phyloP scores from a whole-genome alignment of 2,329 filamentous ascomycete species.

The Epichloe coenophiala region DNA sequence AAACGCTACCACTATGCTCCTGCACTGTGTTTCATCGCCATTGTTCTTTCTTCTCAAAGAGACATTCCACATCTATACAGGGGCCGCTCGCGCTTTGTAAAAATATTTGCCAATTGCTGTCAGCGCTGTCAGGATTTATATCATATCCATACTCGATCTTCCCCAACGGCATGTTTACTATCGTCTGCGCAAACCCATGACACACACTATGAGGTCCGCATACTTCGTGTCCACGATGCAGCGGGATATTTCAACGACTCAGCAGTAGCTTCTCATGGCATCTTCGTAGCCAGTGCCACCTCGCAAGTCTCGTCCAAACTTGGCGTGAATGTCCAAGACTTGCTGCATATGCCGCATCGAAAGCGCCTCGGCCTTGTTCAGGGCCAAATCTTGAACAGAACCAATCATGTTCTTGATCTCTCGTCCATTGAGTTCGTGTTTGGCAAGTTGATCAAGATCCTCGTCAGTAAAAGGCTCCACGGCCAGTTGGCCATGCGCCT shows the following conservation, averaged over 20 bases:
- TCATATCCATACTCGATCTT: neutral
- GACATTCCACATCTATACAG: neutral
- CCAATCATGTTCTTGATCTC: conserved; percentile 84
- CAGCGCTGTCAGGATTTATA: neutral
- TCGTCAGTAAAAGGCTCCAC: conserved; percentile 49
- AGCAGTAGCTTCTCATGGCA: conserved; percentile 71
- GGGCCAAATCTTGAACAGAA: conserved; percentile 69
- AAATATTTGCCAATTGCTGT: neutral
- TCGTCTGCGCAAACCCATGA: neutral
- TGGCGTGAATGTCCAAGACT: conserved; percentile 72
- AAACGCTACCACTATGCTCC: neutral
- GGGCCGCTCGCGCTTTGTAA: neutral
- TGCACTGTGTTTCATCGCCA: neutral
- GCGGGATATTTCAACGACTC: conserved; percentile 3
- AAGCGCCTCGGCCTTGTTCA: conserved; percentile 58
- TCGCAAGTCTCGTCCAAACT: conserved; percentile 71
- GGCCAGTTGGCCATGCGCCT: conserved; percentile 46
- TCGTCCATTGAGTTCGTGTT: conserved; percentile 47
- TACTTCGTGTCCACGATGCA: neutral
- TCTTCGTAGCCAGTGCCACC: conserved; percentile 70
- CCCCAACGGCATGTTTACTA: too few species aligned
- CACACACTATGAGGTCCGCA: neutral
- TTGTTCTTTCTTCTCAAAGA: too few species aligned
- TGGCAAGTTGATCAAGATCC: conserved; percentile 53
- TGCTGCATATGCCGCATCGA: conserved; percentile 68